These are phyloP conservation scores for Pochonia chlamydosporia DNA, from an alignment of 2,329 filamentous ascomycete genomes.

Conservation along the genomic window DNA sequence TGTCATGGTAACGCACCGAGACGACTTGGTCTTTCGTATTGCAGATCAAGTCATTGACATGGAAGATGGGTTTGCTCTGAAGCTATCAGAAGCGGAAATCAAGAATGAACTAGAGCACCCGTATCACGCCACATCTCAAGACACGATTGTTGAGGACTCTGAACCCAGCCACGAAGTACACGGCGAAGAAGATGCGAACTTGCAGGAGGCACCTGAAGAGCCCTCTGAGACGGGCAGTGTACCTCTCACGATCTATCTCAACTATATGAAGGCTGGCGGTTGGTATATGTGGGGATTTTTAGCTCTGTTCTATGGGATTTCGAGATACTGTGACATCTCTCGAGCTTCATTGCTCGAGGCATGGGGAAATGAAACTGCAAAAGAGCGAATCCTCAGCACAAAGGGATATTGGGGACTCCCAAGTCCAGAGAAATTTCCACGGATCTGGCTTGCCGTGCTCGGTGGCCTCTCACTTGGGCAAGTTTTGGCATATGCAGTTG, in stretches of 20 bases:
- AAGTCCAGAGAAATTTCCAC: conserved; percentile 58
- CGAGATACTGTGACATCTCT: conserved; percentile 57
- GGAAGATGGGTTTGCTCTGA: conserved; percentile 48
- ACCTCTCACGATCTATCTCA: conserved; percentile 71
- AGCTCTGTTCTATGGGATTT: conserved; percentile 55
- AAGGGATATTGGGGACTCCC: conserved; percentile 39
- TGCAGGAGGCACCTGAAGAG: conserved; percentile 26
- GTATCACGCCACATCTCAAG: conserved; percentile 22
- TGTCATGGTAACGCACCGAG: conserved; percentile 73
- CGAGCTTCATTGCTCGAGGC: conserved; percentile 79
- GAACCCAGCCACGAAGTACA: conserved; percentile 26
- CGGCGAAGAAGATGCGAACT: conserved; percentile 12
- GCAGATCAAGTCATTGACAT: conserved; percentile 72
- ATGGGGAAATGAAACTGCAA: conserved; percentile 62
- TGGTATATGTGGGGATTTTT: conserved; percentile 67
- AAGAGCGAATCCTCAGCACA: background rate
- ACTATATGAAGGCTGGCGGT: conserved; percentile 76
- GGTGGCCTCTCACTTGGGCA: conserved; percentile 58
- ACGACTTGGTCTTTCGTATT: conserved; percentile 69
- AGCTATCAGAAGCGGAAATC: conserved; percentile 41
- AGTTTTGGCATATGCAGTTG: conserved; percentile 53
- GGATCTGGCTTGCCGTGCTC: conserved; percentile 70
- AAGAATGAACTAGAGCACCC: conserved; percentile 31
- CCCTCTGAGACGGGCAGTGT: conserved; percentile 58
- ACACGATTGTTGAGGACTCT: conserved; percentile 13